These are phyloP conservation scores for Penicillium sp. DNA, from an alignment of 2,329 filamentous ascomycete genomes.

Conservation along the genomic window DNA sequence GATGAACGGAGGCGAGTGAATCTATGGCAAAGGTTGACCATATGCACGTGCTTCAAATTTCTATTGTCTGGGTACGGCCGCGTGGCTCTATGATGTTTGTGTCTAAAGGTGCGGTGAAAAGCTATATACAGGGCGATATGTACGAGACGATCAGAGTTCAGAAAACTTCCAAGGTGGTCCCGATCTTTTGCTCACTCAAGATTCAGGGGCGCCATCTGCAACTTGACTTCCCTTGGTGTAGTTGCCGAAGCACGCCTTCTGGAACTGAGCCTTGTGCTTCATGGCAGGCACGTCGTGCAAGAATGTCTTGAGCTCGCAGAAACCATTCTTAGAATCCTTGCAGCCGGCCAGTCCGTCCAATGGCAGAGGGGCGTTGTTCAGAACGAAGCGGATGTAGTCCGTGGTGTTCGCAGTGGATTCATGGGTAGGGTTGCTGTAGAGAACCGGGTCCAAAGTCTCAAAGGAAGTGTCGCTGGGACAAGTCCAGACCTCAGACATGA, in stretches of 20 bases:
- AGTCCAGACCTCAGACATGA: conserved; percentile 59
- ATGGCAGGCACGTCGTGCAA: conserved; percentile 24
- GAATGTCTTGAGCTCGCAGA: conserved; percentile 32
- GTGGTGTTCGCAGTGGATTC: conserved; percentile 12
- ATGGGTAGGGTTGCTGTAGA: conserved; percentile 37
- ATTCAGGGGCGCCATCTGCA: conserved; percentile 22
- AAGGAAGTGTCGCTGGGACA: conserved; percentile 38
- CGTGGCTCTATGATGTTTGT: background rate
- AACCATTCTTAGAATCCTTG: conserved; percentile 28
- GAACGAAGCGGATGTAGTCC: conserved; percentile 33
- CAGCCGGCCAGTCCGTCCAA: conserved; percentile 31
- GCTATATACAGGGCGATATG: background rate
- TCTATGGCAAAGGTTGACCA: too few relatives aligned
- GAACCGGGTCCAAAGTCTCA: conserved; percentile 32
- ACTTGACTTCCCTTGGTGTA: conserved; percentile 29
- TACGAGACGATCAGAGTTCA: background rate
- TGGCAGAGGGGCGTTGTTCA: conserved; percentile 33
- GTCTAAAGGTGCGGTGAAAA: background rate
- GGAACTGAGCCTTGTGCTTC: conserved; percentile 30
- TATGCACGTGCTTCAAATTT: too few relatives aligned
- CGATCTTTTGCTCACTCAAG: background rate
- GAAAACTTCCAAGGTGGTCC: too few relatives aligned
- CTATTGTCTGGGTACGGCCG: background rate
- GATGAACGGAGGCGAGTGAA: background rate
- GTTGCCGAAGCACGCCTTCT: conserved; percentile 33